phyloP scores from a whole-genome alignment of 2,329 filamentous ascomycete genomes.

The Colletotrichum sp. region DNA sequence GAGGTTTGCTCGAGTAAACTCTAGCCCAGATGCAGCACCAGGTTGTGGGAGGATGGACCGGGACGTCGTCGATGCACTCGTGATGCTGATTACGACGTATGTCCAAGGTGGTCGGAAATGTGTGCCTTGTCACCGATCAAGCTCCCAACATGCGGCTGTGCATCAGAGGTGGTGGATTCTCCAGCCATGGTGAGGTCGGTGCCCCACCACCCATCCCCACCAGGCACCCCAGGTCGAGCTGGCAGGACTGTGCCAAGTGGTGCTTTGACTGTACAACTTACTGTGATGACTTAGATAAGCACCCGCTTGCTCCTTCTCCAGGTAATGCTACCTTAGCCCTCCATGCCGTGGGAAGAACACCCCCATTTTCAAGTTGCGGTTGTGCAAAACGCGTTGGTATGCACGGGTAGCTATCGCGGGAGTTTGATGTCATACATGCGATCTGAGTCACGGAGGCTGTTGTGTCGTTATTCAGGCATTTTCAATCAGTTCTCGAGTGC shows the following conservation, averaged over 20 bases:
- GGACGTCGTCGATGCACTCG: slow-evolving; percentile 7
- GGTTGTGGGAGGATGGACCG: not conserved
- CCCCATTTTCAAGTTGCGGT: not conserved
- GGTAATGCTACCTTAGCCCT: not conserved
- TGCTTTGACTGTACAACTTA: not conserved
- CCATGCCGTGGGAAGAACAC: not conserved
- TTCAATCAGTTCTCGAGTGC: not conserved
- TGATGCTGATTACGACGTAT: slow-evolving; percentile 24
- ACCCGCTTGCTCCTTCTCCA: not conserved
- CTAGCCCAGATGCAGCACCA: slow-evolving; percentile 16
- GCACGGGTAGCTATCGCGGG: not conserved
- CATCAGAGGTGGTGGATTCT: slow-evolving; percentile 19
- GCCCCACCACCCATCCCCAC: slow-evolving; percentile 20
- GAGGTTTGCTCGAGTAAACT: slow-evolving; percentile 6
- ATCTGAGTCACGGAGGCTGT: not conserved
- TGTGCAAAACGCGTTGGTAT: not conserved
- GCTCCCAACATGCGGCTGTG: slow-evolving; percentile 24
- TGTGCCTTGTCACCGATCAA: slow-evolving; percentile 24
- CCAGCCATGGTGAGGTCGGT: slow-evolving; percentile 21
- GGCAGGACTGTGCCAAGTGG: slow-evolving; percentile 2
- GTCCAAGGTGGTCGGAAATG: slow-evolving; percentile 21
- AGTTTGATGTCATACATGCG: not conserved
- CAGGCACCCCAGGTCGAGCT: not conserved
- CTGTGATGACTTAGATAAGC: not conserved
- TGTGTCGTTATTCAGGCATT: not conserved